Conservation (phyloP, 106 monocot species). For the Dendrobium catenatum region DNA sequence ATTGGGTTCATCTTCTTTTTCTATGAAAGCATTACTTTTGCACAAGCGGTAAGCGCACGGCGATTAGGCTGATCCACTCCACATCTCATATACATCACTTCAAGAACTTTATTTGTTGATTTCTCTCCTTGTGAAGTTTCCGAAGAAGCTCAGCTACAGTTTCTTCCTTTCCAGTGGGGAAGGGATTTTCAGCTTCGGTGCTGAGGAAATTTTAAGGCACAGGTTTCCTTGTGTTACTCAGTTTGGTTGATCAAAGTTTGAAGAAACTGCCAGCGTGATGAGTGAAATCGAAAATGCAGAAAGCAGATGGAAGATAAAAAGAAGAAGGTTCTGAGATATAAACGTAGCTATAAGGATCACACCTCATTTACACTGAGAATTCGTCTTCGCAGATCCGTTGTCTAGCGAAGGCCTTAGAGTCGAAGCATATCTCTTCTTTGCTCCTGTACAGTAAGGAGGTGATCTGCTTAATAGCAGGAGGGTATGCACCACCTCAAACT, state of each 20-base stretch:
- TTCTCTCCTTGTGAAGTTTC: constrained; percentile 11
- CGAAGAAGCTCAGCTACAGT: constrained; percentile 43
- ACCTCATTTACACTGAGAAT: constrained; percentile 93
- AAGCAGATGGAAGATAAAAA: background rate
- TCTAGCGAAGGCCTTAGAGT: constrained; percentile 66
- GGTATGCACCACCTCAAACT: too few relatives aligned
- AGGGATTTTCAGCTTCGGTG: constrained; percentile 22
- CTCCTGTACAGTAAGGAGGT: constrained; percentile 44
- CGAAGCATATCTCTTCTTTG: constrained; percentile 76
- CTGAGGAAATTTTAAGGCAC: constrained; percentile 18
- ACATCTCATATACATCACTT: too few relatives aligned
- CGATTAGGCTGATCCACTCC: too few relatives aligned
- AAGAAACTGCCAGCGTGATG: constrained; percentile 56
- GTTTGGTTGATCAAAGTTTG: constrained; percentile 27
- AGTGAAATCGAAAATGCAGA: constrained; percentile 48
- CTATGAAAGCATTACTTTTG: too few relatives aligned
- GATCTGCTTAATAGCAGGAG: too few relatives aligned
- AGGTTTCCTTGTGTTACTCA: constrained; percentile 10
- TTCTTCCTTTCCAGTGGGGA: constrained; percentile 48
- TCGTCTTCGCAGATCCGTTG: constrained; percentile 87
- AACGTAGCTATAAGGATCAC: background rate
- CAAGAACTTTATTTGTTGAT: background rate
- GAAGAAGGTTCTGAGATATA: background rate
- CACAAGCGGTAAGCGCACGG: too few relatives aligned
- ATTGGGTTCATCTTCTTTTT: too few relatives aligned